Percentiles rank a stretch among this genome's conserved stretches.
These are phyloP conservation scores for Plasmodium malariae DNA, from an alignment of 169 alveolate species.

Conservation along the genomic window DNA sequence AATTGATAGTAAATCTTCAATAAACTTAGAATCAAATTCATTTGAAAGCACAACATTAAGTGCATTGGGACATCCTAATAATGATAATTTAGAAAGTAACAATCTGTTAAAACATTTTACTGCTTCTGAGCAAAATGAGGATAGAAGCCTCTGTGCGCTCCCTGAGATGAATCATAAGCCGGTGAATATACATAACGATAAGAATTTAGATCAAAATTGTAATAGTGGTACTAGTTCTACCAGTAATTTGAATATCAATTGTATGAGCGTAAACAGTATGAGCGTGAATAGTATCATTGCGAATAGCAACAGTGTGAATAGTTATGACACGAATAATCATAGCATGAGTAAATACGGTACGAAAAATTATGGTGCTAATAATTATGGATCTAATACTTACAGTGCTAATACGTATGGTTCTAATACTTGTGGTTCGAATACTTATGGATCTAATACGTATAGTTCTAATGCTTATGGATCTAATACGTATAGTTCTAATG, in stretches of 20 bases:
- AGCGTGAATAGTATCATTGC: too few relatives aligned
- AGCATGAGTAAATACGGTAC: too few relatives aligned
- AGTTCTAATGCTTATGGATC: too few relatives aligned
- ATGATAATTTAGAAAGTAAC: neutral
- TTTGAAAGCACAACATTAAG: slow-evolving; percentile 9
- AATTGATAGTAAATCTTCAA: slow-evolving; percentile 26
- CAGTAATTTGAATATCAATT: neutral
- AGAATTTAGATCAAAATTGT: neutral
- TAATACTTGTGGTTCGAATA: too few relatives aligned
- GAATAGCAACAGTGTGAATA: neutral
- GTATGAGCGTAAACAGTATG: neutral
- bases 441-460: too few relatives aligned
- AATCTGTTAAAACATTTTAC: neutral
- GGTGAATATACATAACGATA: neutral
- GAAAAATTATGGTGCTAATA: too few relatives aligned
- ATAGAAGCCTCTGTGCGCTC: neutral
- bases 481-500: too few relatives aligned
- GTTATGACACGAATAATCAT: neutral
- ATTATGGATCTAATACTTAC: too few relatives aligned
- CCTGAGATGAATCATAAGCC: neutral
- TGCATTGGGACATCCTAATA: neutral
- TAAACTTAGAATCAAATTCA: slow-evolving; percentile 28
- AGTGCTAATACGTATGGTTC: too few relatives aligned
- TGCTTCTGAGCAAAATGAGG: neutral
- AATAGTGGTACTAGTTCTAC: neutral